These are phyloP conservation scores for Mortierella sp. DNA, from an alignment of 371 early-diverging fungal genomes.

Conservation along the genomic window DNA sequence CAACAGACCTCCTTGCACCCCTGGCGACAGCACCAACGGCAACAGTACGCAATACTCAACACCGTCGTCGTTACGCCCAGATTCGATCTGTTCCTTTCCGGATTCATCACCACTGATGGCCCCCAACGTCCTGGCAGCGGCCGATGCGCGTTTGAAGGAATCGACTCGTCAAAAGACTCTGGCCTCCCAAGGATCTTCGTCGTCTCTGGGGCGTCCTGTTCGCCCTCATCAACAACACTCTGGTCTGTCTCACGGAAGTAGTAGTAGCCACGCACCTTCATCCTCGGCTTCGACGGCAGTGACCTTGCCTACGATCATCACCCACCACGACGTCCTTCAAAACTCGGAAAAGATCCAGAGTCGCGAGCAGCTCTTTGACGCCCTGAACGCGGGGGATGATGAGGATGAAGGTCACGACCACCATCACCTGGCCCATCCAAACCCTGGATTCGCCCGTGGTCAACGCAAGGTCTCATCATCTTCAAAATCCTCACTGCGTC, in stretches of 20 bases:
- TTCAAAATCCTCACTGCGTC: constrained; percentile 21
- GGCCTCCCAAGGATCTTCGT: constrained; percentile 4
- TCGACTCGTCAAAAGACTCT: constrained; percentile 12
- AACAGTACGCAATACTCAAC: constrained; percentile 4
- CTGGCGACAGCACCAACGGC: background rate
- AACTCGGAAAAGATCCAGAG: constrained; percentile 23
- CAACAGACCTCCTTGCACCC: background rate
- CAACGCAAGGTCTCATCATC: background rate
- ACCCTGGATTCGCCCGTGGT: constrained; percentile 22
- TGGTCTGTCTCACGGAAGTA: background rate
- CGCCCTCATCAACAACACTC: constrained; percentile 6
- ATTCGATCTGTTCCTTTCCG: constrained; percentile 27
- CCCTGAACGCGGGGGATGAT: constrained; percentile 32
- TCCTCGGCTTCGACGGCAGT: background rate
- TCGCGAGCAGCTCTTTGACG: constrained; percentile 34
- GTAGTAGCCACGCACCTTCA: background rate
- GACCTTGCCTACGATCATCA: background rate
- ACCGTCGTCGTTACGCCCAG: constrained; percentile 15
- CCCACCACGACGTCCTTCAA: constrained; percentile 21
- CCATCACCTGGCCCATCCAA: constrained; percentile 9
- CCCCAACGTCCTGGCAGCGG: constrained; percentile 33
- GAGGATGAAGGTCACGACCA: constrained; percentile 4
- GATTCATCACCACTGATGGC: constrained; percentile 43
- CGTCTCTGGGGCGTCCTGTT: constrained; percentile 4
- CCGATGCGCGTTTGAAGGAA: constrained; percentile 31